Percentiles rank a stretch among this genome's conserved stretches.
These are phyloP conservation scores for Spencermartinsiella europaea DNA, from an alignment of 805 yeast species.

Conservation along the genomic window DNA sequence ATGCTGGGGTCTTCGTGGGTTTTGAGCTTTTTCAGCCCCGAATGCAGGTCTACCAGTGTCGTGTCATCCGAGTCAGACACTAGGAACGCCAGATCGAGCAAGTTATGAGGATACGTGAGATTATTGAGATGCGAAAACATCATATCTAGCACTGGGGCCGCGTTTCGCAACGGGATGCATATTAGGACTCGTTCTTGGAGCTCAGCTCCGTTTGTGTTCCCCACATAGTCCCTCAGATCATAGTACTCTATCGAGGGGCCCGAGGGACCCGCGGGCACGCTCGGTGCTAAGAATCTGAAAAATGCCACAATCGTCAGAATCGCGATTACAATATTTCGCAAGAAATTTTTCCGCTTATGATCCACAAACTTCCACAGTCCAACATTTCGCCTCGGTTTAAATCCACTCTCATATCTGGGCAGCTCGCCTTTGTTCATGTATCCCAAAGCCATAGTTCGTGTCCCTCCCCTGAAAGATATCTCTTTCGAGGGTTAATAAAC, in stretches of 20 bases:
- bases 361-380: background rate
- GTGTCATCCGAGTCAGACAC: conserved; percentile 85
- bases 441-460: background rate
- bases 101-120: conserved; percentile 72
- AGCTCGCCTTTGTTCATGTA: background rate
- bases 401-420: background rate
- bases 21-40: conserved; percentile 53
- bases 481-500: too few species aligned
- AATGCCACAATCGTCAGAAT: background rate
- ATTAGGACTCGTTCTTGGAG: conserved; percentile 67
- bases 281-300: background rate
- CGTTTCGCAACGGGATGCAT: conserved; percentile 88
- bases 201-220: conserved; percentile 69
- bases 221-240: conserved; percentile 60
- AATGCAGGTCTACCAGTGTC: conserved; percentile 61
- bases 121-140: conserved; percentile 74
- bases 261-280: background rate
- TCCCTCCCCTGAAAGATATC: background rate
- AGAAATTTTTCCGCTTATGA: background rate
- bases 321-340: background rate
- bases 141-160: conserved; percentile 80
- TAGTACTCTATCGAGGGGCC: conserved; percentile 53
- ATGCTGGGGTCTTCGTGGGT: conserved; percentile 28
- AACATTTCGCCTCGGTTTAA: conserved; percentile 3
- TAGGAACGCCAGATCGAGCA: conserved; percentile 72